A percentile compares a stretch with the other conserved stretches of the same genome.
Evolutionary conservation across 305 asterid species (phyloP).

Genomic region (Coffea humblotiana): DNA sequence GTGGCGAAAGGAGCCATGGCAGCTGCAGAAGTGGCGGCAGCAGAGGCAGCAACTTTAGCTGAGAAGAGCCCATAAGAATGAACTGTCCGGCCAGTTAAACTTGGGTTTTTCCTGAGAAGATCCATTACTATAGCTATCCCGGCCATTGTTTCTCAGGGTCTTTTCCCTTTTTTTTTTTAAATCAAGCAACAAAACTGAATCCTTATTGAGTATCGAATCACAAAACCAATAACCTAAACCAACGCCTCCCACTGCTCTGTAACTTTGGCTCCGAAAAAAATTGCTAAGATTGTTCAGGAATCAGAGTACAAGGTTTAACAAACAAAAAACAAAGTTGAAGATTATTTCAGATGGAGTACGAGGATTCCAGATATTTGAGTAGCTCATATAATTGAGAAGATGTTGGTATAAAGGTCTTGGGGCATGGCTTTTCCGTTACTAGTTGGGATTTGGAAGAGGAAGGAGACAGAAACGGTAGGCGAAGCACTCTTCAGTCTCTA

Average conservation of each 20-base stretch:
- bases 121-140: slow-evolving; percentile 4
- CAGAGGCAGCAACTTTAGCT: background rate
- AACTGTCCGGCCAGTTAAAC: background rate
- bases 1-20: slow-evolving; percentile 2
- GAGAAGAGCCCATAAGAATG: slow-evolving; percentile 1
- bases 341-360: background rate
- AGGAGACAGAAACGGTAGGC: too few species aligned
- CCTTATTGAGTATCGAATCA: background rate
- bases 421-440: too few species aligned
- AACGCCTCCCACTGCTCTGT: background rate
- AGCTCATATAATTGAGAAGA: too few species aligned
- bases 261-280: background rate
- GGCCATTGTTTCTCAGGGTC: background rate
- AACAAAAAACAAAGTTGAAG: background rate
- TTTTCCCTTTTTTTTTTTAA: background rate
- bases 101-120: background rate
- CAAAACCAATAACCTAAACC: background rate
- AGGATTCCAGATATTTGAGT: background rate
- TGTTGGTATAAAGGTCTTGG: too few species aligned
- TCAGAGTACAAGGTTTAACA: background rate
- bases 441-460: too few species aligned
- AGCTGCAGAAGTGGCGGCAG: slow-evolving; percentile 1
- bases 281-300: background rate
- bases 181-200: background rate
- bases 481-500: too few species aligned